These are phyloP conservation scores for Coffea eugenioides DNA, from an alignment of 257 asterid genomes.

Conservation along the genomic window DNA sequence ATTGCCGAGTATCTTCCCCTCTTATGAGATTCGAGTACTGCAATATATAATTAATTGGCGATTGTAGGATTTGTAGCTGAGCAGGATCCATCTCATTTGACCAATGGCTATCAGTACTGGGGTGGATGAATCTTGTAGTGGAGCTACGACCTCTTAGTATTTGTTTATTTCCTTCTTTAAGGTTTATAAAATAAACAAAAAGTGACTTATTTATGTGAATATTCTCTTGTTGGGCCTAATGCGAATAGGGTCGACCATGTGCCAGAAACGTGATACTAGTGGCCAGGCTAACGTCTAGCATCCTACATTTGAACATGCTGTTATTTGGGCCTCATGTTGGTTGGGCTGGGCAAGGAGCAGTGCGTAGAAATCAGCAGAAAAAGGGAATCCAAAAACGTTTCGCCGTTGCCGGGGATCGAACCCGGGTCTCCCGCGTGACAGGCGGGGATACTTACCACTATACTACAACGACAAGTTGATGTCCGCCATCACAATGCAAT, in stretches of 20 bases:
- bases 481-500: too few species aligned
- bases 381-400: too few species aligned
- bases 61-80: background rate
- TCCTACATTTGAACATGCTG: too few species aligned
- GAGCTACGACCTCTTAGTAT: background rate
- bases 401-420: slow-evolving; percentile 52
- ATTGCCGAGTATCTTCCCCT: background rate
- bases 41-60: background rate
- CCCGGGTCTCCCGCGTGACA: slow-evolving; percentile 64
- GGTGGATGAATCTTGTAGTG: background rate
- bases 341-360: too few species aligned
- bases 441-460: slow-evolving; percentile 60
- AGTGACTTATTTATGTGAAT: background rate
- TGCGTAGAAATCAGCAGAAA: too few species aligned
- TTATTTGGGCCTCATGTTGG: too few species aligned
- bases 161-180: too few species aligned
- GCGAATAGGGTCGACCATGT: background rate
- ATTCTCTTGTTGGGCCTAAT: background rate
- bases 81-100: background rate
- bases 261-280: background rate
- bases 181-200: too few species aligned
- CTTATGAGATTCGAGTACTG: background rate
- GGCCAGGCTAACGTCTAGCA: too few species aligned
- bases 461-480: slow-evolving; percentile 46
- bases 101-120: background rate